A percentile compares a stretch with the other conserved stretches of the same genome.
phyloP scores from a whole-genome alignment of 2,329 filamentous ascomycete species.

The Penicillium griseofulvum region DNA sequence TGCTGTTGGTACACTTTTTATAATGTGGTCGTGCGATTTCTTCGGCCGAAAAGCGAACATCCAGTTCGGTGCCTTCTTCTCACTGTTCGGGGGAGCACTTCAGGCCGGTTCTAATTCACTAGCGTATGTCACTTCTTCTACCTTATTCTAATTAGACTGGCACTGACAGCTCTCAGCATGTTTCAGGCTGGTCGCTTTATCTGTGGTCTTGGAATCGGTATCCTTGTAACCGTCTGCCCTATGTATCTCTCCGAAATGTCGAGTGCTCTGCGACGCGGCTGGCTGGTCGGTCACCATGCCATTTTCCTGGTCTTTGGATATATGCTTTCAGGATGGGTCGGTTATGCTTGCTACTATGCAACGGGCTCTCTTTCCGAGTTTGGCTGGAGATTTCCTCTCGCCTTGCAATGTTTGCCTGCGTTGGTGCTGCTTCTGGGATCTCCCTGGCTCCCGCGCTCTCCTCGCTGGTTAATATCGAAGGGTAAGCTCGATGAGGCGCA shows the following conservation, averaged over 20 bases:
- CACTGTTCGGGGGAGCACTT: constrained; percentile 48
- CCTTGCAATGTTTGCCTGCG: constrained; percentile 42
- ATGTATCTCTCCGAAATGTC: constrained; percentile 49
- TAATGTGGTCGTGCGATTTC: constrained; percentile 51
- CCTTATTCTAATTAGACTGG: neutral
- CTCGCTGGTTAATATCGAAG: constrained; percentile 51
- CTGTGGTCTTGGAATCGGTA: constrained; percentile 44
- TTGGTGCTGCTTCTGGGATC: constrained; percentile 43
- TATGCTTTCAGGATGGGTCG: constrained; percentile 47
- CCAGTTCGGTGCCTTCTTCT: constrained; percentile 46
- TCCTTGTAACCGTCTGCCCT: constrained; percentile 45
- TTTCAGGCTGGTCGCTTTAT: constrained; percentile 47
- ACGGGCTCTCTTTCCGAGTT: constrained; percentile 36
- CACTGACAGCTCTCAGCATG: constrained; percentile 32
- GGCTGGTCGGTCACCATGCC: constrained; percentile 48
- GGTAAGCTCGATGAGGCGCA: constrained; percentile 48
- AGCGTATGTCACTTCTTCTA: constrained; percentile 28
- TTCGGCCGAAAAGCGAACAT: constrained; percentile 49
- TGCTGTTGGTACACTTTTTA: constrained; percentile 48
- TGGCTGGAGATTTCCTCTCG: constrained; percentile 48
- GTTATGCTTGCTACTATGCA: constrained; percentile 47
- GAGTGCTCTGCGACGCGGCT: constrained; percentile 42
- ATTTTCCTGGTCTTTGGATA: constrained; percentile 51
- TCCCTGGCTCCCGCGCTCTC: constrained; percentile 47
- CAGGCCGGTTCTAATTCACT: constrained; percentile 48